A percentile compares a stretch with the other conserved stretches of the same genome.
Evolutionary conservation across 2,329 filamentous ascomycete genomes (phyloP).

Genomic region (Colletotrichum godetiae): DNA sequence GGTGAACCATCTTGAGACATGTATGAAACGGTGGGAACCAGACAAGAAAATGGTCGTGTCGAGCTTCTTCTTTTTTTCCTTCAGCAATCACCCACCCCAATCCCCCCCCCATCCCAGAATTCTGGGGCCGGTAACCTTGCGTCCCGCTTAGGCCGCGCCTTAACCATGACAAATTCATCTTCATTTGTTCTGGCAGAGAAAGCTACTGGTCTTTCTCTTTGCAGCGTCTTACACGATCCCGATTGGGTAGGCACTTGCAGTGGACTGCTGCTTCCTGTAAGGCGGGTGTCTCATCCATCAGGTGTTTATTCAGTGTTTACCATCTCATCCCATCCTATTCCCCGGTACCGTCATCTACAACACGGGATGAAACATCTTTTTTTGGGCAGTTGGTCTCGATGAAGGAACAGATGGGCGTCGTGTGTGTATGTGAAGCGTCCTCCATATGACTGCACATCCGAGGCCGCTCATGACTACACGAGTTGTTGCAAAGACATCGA

Average conservation of each 20-base stretch:
- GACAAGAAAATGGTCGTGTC: background rate
- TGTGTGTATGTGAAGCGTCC: background rate
- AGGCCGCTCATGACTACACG: background rate
- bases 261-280: background rate
- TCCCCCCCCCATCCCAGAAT: background rate
- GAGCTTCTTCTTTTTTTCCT: background rate
- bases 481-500: no score
- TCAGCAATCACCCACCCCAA: no score
- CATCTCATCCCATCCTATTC: conserved; percentile 21
- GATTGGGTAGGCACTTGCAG: background rate
- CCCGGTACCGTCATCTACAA: conserved; percentile 3
- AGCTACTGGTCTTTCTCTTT: background rate
- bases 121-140: background rate
- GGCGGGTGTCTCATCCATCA: conserved; percentile 26
- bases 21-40: conserved; percentile 33
- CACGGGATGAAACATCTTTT: conserved; percentile 31
- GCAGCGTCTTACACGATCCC: background rate
- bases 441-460: background rate
- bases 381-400: background rate
- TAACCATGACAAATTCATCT: conserved; percentile 32
- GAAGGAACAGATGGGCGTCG: background rate
- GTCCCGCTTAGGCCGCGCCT: conserved; percentile 22
- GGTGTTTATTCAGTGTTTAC: conserved; percentile 32
- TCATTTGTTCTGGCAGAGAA: background rate
- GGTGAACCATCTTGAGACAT: conserved; percentile 29